phyloP scores from a whole-genome alignment of 306 rosid genomes.

The Crataegus laevigata region DNA sequence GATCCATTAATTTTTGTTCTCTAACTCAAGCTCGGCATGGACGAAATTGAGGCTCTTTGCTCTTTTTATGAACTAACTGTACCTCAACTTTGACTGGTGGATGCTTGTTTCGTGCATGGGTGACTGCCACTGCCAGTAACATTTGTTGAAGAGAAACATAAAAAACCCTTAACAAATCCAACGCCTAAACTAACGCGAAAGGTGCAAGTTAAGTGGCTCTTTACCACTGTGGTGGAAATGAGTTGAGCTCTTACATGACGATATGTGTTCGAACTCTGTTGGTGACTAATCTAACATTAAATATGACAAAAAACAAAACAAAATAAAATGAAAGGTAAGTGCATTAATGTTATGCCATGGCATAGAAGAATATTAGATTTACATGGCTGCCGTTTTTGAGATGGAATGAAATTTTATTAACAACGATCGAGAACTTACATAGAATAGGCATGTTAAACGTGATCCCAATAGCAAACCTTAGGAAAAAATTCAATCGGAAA shows the following conservation, averaged over 20 bases:
- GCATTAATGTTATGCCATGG: no score
- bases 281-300: no score
- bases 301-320: no score
- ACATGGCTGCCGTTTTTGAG: background rate
- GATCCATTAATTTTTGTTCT: background rate
- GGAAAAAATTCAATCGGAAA: background rate
- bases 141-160: background rate
- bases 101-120: background rate
- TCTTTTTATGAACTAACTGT: background rate
- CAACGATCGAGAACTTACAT: no score
- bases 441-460: background rate
- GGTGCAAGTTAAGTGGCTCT: no score
- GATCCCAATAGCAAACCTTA: background rate
- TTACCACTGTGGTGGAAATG: no score
- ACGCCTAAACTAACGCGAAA: background rate
- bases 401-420: no score
- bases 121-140: background rate
- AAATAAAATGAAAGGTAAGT: no score
- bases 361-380: no score
- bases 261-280: rapidly evolving
- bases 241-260: no score
- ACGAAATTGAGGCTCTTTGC: background rate
- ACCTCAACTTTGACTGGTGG: background rate
- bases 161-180: background rate
- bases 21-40: background rate